phyloP scores from a whole-genome alignment of 192 early-diverging fungal species.

The Borealophlyctis nickersoniae region DNA sequence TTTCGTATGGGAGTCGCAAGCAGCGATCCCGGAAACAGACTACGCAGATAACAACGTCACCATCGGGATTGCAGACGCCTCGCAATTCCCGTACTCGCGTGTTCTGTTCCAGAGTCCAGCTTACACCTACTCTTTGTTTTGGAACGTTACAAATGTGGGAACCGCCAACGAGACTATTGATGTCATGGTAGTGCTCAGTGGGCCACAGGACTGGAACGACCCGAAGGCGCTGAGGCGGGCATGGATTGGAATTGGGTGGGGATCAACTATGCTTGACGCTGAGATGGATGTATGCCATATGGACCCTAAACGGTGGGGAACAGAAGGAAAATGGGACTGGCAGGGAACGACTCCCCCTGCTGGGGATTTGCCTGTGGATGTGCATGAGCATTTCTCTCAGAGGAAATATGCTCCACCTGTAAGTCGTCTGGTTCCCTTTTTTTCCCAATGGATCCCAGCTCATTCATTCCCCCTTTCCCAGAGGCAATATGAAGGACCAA shows the following conservation, averaged over 20 bases:
- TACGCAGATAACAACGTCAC: no score
- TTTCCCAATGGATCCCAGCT: neutral
- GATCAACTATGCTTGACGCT: constrained; percentile 36
- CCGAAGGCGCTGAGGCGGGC: constrained; percentile 5
- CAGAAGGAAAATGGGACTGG: no score
- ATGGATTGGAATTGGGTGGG: constrained; percentile 37
- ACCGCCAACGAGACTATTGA: constrained; percentile 27
- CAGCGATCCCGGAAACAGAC: neutral
- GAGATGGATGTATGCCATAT: constrained; percentile 37
- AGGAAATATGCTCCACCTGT: constrained; percentile 27
- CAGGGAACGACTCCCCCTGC: no score
- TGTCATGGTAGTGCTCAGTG: constrained; percentile 18
- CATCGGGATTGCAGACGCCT: neutral
- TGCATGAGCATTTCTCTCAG: constrained; percentile 32
- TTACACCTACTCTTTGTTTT: constrained; percentile 21
- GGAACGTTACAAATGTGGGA: constrained; percentile 25
- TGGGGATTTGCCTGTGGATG: no score
- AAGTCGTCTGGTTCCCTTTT: neutral
- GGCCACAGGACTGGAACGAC: neutral
- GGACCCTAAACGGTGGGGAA: no score
- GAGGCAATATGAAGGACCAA: neutral
- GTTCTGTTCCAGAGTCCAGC: neutral
- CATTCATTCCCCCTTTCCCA: neutral
- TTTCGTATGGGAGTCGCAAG: neutral
- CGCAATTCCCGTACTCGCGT: neutral